Conservation (phyloP, 768 basidiomycete genomes). For the Amanita muscaria region DNA sequence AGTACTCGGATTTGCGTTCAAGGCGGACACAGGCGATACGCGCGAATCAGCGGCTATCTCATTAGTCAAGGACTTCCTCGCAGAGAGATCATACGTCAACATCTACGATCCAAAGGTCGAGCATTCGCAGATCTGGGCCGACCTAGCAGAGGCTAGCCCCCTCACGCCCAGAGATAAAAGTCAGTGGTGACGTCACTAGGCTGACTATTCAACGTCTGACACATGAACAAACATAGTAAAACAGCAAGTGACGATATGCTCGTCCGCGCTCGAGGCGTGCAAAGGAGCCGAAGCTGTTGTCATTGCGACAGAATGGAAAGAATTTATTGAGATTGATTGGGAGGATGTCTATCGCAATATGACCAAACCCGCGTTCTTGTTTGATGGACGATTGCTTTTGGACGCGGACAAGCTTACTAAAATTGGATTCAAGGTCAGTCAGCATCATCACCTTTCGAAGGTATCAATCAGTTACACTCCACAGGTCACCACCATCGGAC, state of each 20-base stretch:
- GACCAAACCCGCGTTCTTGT: constrained; percentile 98
- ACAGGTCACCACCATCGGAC: constrained; percentile 9
- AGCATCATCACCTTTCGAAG: constrained; percentile 35
- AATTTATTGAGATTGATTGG: constrained; percentile 94
- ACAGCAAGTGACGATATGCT: constrained; percentile 75
- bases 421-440: constrained; percentile 90
- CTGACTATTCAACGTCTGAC: background rate
- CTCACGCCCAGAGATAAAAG: constrained; percentile 52
- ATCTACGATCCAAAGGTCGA: constrained; percentile 91
- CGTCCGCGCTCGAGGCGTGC: constrained; percentile 81
- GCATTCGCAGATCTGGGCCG: constrained; percentile 80
- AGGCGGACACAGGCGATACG: constrained; percentile 98
- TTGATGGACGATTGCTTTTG: constrained; percentile 86
- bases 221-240: constrained; percentile 47
- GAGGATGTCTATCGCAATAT: constrained; percentile 71
- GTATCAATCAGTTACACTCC: background rate
- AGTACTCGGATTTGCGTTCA: constrained; percentile 97
- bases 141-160: constrained; percentile 65
- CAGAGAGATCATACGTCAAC: constrained; percentile 78
- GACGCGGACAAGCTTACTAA: constrained; percentile 68
- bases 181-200: constrained; percentile 31
- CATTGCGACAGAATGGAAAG: constrained; percentile 96
- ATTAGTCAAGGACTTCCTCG: constrained; percentile 87
- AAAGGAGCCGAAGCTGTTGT: constrained; percentile 86
- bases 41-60: constrained; percentile 96